A percentile compares a stretch with the other conserved stretches of the same genome.
Conservation (phyloP, 345 rosid species). For the Turnera subulata region DNA sequence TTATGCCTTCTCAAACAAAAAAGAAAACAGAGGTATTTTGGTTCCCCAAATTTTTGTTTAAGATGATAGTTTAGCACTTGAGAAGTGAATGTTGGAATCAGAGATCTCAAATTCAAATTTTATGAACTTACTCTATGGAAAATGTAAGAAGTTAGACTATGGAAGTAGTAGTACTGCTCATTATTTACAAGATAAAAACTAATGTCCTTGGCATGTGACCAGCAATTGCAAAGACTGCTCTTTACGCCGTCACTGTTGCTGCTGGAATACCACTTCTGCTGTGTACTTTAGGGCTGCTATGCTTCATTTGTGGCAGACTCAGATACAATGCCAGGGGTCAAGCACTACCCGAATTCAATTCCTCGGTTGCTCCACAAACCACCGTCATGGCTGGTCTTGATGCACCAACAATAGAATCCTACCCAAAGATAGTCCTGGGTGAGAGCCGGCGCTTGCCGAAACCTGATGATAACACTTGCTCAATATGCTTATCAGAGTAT, state of each 20-base stretch:
- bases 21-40: no score
- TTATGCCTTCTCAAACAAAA: no score
- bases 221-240: constrained; percentile 43
- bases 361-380: constrained; percentile 20
- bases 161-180: no score
- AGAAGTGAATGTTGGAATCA: no score
- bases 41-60: no score
- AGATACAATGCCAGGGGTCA: constrained; percentile 16
- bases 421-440: constrained; percentile 41
- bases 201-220: neutral
- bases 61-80: no score
- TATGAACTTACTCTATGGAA: no score
- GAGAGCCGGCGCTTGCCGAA: constrained; percentile 46
- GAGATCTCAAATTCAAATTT: no score
- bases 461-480: constrained; percentile 33
- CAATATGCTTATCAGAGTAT: constrained; percentile 43
- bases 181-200: neutral
- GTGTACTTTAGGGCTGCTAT: constrained; percentile 31
- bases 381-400: constrained; percentile 34
- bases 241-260: constrained; percentile 43
- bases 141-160: no score
- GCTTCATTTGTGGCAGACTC: constrained; percentile 36
- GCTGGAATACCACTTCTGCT: constrained; percentile 55
- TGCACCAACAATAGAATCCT: constrained; percentile 47
- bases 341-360: constrained; percentile 14